Evolutionary conservation across 2,329 filamentous ascomycete species (phyloP).

Genomic region (Pleurostoma richardsiae): DNA sequence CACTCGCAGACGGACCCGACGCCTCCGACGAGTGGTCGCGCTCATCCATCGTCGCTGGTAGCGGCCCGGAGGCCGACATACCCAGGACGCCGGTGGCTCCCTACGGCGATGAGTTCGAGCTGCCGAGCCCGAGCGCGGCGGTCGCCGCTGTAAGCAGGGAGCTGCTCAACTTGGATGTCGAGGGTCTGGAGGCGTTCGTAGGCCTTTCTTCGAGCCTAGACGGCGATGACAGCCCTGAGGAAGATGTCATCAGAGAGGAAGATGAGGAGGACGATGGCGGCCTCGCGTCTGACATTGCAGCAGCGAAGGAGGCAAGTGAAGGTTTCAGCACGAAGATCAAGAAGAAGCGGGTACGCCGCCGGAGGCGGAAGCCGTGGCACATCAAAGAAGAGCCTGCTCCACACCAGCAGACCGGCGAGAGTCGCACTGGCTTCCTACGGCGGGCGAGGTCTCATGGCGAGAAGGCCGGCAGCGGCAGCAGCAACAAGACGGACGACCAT

Average conservation of each 20-base stretch:
- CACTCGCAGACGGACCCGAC: conserved; percentile 44
- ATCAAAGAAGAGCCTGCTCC: conserved; percentile 13
- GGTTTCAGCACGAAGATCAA: conserved; percentile 41
- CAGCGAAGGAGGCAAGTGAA: conserved; percentile 24
- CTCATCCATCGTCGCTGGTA: conserved; percentile 24
- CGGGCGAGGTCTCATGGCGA: conserved; percentile 3
- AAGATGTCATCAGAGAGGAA: conserved; percentile 16
- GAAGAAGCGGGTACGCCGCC: conserved; percentile 38
- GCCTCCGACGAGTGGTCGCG: conserved; percentile 35
- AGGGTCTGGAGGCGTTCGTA: conserved; percentile 21
- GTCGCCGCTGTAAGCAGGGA: conserved; percentile 48
- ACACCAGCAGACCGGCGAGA: conserved; percentile 21
- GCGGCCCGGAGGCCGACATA: conserved; percentile 9
- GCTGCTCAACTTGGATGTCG: conserved; percentile 35
- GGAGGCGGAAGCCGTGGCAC: conserved; percentile 24
- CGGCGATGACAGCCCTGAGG: not conserved
- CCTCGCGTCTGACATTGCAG: conserved; percentile 26
- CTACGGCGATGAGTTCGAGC: conserved; percentile 8
- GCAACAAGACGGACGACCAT: conserved; percentile 12
- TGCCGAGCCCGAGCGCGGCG: conserved; percentile 30
- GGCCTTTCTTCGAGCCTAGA: conserved; percentile 4
- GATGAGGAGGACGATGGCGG: conserved; percentile 19
- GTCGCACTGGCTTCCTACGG: conserved; percentile 14
- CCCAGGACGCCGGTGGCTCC: conserved; percentile 1
- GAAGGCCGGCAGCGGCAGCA: conserved; percentile 11